Percentiles rank a stretch among this genome's conserved stretches.
Conservation (phyloP, 2,329 filamentous ascomycete species). For the Epichloe sibirici region DNA sequence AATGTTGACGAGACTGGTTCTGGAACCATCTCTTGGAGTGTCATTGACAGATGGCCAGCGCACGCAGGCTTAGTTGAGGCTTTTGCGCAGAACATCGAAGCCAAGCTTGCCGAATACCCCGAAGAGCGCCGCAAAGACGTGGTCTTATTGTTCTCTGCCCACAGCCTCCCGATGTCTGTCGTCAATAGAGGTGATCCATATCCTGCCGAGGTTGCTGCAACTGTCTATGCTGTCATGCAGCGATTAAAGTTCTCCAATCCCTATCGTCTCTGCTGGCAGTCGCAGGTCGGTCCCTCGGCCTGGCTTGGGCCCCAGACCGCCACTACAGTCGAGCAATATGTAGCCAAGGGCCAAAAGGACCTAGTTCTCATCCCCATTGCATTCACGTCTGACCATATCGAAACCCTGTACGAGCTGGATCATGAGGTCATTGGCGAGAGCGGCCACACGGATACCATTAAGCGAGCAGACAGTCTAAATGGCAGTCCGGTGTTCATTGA, state of each 20-base stretch:
- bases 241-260: slow-evolving; percentile 77
- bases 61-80: slow-evolving; percentile 83
- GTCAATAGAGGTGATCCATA: slow-evolving; percentile 95
- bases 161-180: slow-evolving; percentile 93
- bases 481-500: slow-evolving; percentile 83
- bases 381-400: slow-evolving; percentile 98
- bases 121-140: slow-evolving; percentile 67
- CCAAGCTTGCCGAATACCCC: slow-evolving; percentile 72
- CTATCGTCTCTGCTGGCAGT: slow-evolving; percentile 94
- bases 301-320: slow-evolving; percentile 94
- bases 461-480: slow-evolving; percentile 85
- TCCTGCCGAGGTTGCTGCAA: slow-evolving; percentile 88
- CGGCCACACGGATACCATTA: slow-evolving; percentile 65
- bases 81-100: slow-evolving; percentile 85
- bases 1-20: slow-evolving; percentile 36
- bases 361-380: slow-evolving; percentile 87
- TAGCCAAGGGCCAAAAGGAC: slow-evolving; percentile 84
- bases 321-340: slow-evolving; percentile 75
- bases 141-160: slow-evolving; percentile 84
- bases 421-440: slow-evolving; percentile 88
- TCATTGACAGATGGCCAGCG: slow-evolving; percentile 95
- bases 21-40: slow-evolving; percentile 84
- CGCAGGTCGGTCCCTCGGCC: slow-evolving; percentile 86
- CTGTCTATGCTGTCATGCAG: slow-evolving; percentile 94
- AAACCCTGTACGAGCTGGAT: slow-evolving; percentile 90